Percentiles rank a stretch among this genome's conserved stretches.
phyloP scores from a whole-genome alignment of 1,284 basidiomycete species.

The Acaromyces ingoldii region DNA sequence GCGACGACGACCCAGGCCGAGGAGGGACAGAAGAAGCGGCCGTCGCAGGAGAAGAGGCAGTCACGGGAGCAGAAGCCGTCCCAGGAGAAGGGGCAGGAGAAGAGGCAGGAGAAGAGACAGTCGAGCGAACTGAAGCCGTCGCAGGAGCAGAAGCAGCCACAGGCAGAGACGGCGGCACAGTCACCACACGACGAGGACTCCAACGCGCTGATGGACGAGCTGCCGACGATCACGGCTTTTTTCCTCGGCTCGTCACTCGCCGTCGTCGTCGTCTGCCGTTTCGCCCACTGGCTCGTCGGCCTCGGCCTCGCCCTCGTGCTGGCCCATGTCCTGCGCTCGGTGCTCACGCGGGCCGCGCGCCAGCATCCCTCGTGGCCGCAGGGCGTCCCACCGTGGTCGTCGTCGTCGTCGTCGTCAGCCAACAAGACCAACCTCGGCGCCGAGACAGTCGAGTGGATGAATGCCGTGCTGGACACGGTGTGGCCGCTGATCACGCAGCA shows the following conservation, averaged over 20 bases:
- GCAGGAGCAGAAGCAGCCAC: too few relatives aligned
- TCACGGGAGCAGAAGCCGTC: too few relatives aligned
- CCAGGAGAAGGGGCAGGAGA: too few relatives aligned
- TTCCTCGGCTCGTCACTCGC: background rate
- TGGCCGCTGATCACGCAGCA: conserved; percentile 45
- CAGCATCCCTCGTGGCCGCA: background rate
- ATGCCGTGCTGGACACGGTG: conserved; percentile 29
- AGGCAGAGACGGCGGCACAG: too few relatives aligned
- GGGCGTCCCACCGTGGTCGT: background rate
- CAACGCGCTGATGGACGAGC: background rate
- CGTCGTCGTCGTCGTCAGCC: too few relatives aligned
- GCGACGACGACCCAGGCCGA: too few relatives aligned
- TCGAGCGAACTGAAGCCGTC: too few relatives aligned
- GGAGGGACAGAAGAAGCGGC: too few relatives aligned
- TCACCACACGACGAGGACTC: too few relatives aligned
- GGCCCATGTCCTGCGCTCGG: background rate
- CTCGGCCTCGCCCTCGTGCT: background rate
- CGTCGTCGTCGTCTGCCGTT: background rate
- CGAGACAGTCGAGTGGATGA: conserved; percentile 46
- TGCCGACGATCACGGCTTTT: background rate
- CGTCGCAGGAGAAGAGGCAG: too few relatives aligned
- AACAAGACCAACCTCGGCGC: background rate
- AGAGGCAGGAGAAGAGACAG: too few relatives aligned
- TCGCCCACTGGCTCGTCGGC: background rate
- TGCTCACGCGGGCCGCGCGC: background rate